A percentile compares a stretch with the other conserved stretches of the same genome.
Conservation (phyloP, 2,329 filamentous ascomycete species). For the Hypomyces rosellus region DNA sequence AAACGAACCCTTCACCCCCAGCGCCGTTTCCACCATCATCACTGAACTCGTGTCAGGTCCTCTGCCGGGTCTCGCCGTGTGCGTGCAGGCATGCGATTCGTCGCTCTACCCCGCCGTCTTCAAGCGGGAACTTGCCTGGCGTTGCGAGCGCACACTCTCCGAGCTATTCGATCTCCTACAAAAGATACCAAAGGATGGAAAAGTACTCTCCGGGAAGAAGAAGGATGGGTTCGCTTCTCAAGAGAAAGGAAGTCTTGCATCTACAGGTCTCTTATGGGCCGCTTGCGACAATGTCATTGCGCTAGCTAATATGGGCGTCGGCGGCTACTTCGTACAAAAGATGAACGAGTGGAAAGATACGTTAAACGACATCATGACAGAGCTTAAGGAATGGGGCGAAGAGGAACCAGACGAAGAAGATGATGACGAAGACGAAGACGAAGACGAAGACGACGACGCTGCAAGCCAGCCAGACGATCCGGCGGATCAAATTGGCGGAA, state of each 20-base stretch:
- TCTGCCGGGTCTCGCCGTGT: slow-evolving; percentile 68
- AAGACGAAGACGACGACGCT: slow-evolving; percentile 33
- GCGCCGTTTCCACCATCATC: slow-evolving; percentile 65
- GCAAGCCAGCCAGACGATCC: slow-evolving; percentile 15
- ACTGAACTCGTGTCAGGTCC: slow-evolving; percentile 64
- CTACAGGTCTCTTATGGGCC: slow-evolving; percentile 77
- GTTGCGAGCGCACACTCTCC: slow-evolving; percentile 53
- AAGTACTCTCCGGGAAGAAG: slow-evolving; percentile 32
- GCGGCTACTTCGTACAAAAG: slow-evolving; percentile 62
- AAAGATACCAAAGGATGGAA: slow-evolving; percentile 54
- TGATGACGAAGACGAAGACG: slow-evolving; percentile 46
- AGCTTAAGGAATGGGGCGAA: slow-evolving; percentile 82
- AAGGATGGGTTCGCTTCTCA: slow-evolving; percentile 26
- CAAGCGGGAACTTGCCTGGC: slow-evolving; percentile 55
- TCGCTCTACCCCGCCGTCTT: slow-evolving; percentile 57
- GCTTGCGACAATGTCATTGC: slow-evolving; percentile 67
- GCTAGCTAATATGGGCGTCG: slow-evolving; percentile 61
- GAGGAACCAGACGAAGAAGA: slow-evolving; percentile 59
- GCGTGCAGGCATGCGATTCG: slow-evolving; percentile 58
- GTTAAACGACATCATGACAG: slow-evolving; percentile 75
- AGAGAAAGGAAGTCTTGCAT: slow-evolving; percentile 50
- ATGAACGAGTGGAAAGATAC: slow-evolving; percentile 68
- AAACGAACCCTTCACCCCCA: slow-evolving; percentile 78
- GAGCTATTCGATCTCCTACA: slow-evolving; percentile 57
- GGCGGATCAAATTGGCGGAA: slow-evolving; percentile 25